These are phyloP conservation scores for Hypoxylon sp. DNA, from an alignment of 2,329 filamentous ascomycete genomes.

Conservation along the genomic window DNA sequence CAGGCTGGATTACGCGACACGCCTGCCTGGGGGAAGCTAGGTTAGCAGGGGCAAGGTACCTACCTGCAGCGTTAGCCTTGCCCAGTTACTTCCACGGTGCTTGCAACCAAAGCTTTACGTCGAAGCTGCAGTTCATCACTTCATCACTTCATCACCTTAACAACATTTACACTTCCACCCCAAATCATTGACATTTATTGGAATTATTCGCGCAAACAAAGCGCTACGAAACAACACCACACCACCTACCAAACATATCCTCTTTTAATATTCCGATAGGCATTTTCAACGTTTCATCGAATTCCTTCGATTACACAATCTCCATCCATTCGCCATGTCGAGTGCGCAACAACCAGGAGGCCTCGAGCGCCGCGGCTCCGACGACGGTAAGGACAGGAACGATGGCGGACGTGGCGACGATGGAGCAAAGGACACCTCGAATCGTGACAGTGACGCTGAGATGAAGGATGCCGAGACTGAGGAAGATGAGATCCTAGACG, in stretches of 20 bases:
- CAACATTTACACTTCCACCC: slow-evolving; percentile 15
- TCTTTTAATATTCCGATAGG: neutral
- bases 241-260: neutral
- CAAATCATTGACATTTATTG: neutral
- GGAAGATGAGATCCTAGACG: slow-evolving; percentile 85
- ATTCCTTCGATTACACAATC: slow-evolving; percentile 4
- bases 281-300: slow-evolving; percentile 3
- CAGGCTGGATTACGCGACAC: slow-evolving; percentile 46
- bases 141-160: slow-evolving; percentile 34
- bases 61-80: slow-evolving; percentile 29
- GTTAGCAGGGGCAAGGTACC: slow-evolving; percentile 17
- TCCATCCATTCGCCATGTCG: slow-evolving; percentile 42
- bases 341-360: slow-evolving; percentile 43
- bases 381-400: slow-evolving; percentile 61
- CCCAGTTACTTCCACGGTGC: slow-evolving; percentile 6
- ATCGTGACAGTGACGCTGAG: slow-evolving; percentile 78
- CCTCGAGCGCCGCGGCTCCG: slow-evolving; percentile 42
- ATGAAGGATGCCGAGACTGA: slow-evolving; percentile 85
- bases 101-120: slow-evolving; percentile 15
- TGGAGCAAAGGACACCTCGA: slow-evolving; percentile 65
- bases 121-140: slow-evolving; percentile 29
- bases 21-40: slow-evolving; percentile 37
- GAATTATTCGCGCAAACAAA: too few species aligned
- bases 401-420: slow-evolving; percentile 62
- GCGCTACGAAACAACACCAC: too few species aligned